phyloP scores from a whole-genome alignment of 768 basidiomycete genomes.

The Podaxis sp. region DNA sequence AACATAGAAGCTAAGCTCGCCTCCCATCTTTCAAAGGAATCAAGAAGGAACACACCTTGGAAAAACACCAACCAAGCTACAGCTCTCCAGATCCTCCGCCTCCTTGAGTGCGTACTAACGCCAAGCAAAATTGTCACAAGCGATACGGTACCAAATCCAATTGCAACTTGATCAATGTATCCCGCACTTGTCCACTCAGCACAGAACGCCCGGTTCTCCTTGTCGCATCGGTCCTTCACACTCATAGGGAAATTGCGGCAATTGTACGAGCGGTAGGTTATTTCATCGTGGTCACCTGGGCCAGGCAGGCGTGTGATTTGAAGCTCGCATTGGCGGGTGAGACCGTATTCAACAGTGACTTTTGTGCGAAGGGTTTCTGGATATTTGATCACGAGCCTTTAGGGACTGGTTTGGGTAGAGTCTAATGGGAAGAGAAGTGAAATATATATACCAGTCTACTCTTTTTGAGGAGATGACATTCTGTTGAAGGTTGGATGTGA shows the following conservation, averaged over 20 bases:
- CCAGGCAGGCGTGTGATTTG: conserved; percentile 47
- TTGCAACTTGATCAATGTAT: conserved; percentile 62
- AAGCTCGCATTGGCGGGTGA: conserved; percentile 57
- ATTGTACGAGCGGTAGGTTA: conserved; percentile 54
- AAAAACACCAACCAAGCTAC: conserved; percentile 64
- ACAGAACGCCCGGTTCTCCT: conserved; percentile 61
- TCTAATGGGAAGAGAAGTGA: background rate
- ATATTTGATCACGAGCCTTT: conserved; percentile 45
- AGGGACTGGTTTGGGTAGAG: background rate
- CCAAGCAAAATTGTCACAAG: conserved; percentile 63
- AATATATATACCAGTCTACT: conserved; percentile 59
- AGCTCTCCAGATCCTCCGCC: conserved; percentile 75
- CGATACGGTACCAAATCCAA: conserved; percentile 62
- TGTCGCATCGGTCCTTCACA: conserved; percentile 45
- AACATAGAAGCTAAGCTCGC: background rate
- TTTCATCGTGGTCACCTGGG: conserved; percentile 37
- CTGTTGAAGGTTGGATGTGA: conserved; percentile 30
- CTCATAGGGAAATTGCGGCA: conserved; percentile 68
- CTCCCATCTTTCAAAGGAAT: background rate
- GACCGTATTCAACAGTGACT: conserved; percentile 57
- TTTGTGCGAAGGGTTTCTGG: conserved; percentile 47
- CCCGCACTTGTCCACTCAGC: conserved; percentile 70
- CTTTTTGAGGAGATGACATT: conserved; percentile 56
- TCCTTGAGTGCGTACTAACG: conserved; percentile 68
- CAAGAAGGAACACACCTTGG: conserved; percentile 44